These are phyloP conservation scores for Hibiscus mutabilis DNA, from an alignment of 345 rosid genomes.

Conservation along the genomic window DNA sequence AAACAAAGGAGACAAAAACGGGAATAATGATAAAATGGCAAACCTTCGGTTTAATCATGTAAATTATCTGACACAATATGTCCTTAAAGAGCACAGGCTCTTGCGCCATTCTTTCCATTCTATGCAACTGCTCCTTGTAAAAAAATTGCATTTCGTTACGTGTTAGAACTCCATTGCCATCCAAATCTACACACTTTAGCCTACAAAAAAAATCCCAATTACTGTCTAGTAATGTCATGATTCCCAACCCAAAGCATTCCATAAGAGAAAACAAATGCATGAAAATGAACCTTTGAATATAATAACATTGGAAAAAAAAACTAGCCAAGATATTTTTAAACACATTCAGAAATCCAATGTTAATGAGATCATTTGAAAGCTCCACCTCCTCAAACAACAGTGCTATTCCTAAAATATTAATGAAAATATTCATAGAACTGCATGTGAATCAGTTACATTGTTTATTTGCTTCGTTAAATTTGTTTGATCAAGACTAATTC, in stretches of 20 bases:
- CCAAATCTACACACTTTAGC: slow-evolving; percentile 96
- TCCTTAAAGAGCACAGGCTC: slow-evolving; percentile 95
- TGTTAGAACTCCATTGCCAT: slow-evolving; percentile 81
- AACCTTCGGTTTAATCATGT: slow-evolving; percentile 91
- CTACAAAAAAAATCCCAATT: slow-evolving; percentile 31
- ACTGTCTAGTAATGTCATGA: neutral
- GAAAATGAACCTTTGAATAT: neutral
- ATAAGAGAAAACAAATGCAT: neutral
- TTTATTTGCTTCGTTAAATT: neutral
- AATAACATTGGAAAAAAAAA: neutral
- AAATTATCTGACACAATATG: slow-evolving; percentile 87
- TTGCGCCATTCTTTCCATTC: slow-evolving; percentile 99
- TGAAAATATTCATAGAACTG: neutral
- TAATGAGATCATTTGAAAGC: neutral
- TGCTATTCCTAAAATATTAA: slow-evolving; percentile 4
- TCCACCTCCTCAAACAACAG: neutral
- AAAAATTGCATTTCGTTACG: slow-evolving; percentile 13
- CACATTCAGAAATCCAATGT: neutral
- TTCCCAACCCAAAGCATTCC: neutral
- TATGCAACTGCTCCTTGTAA: slow-evolving; percentile 92
- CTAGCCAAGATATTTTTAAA: neutral
- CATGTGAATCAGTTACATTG: neutral
- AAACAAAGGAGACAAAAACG: neutral
- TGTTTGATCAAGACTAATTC: neutral
- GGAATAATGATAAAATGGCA: slow-evolving; percentile 1